Evolutionary conservation across 306 rosid genomes (phyloP).

Genomic region (Geum urbanum): DNA sequence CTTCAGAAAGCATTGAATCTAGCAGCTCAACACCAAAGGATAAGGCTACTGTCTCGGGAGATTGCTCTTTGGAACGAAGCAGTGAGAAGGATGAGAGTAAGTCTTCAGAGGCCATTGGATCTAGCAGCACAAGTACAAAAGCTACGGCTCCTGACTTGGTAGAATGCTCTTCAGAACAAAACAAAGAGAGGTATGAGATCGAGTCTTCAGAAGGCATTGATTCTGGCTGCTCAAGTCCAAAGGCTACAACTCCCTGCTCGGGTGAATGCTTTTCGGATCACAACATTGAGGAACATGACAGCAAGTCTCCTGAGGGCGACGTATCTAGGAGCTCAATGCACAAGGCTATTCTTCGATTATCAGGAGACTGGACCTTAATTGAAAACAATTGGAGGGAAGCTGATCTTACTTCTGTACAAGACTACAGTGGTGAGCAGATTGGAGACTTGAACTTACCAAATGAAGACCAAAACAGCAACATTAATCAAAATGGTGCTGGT

Average conservation of each 20-base stretch:
- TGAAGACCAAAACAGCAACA: conserved; percentile 39
- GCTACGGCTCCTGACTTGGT: conserved; percentile 36
- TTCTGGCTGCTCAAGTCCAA: conserved; percentile 2
- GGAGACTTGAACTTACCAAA: conserved; percentile 30
- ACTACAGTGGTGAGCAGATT: conserved; percentile 29
- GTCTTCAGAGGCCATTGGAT: conserved; percentile 1
- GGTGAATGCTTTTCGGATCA: neutral
- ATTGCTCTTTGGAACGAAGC: neutral
- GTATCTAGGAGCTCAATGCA: conserved; percentile 3
- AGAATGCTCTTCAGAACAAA: conserved; percentile 32
- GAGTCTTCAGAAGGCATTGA: conserved; percentile 4
- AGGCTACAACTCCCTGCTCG: neutral
- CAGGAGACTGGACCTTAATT: neutral
- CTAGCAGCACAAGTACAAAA: conserved; percentile 28
- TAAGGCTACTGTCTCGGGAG: neutral
- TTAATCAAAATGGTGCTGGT: conserved; percentile 23
- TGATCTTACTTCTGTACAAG: conserved; percentile 28
- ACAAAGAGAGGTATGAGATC: conserved; percentile 24
- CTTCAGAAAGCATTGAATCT: neutral
- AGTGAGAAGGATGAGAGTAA: neutral
- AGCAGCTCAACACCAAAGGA: neutral
- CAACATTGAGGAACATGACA: neutral
- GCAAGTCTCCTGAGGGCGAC: neutral
- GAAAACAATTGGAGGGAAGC: conserved; percentile 3
- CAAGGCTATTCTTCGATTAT: neutral